phyloP scores from a whole-genome alignment of 169 alveolate species.

The Fabrea salina region DNA sequence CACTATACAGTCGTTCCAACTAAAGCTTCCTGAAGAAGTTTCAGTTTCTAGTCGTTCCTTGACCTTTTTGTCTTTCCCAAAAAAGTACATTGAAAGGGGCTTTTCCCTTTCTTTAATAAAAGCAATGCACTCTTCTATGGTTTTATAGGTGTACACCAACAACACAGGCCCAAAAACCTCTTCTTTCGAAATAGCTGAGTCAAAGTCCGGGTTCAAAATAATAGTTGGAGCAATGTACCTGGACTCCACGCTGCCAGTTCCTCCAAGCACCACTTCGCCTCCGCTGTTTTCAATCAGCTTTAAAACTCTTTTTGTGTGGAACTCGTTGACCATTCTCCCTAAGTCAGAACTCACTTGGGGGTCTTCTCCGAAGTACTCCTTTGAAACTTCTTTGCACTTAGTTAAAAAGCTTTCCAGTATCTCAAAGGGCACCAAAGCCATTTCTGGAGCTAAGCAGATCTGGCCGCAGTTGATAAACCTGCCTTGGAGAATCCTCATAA shows the following conservation, averaged over 20 bases:
- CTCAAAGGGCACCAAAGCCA: conserved; percentile 68
- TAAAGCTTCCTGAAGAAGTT: conserved; percentile 74
- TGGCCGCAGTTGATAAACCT: conserved; percentile 79
- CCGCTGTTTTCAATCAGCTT: conserved; percentile 56
- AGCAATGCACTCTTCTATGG: conserved; percentile 69
- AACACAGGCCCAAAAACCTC: conserved; percentile 89
- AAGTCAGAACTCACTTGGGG: conserved; percentile 60
- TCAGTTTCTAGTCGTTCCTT: conserved; percentile 50
- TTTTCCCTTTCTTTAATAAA: conserved; percentile 79
- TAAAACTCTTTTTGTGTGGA: conserved; percentile 73
- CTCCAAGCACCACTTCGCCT: conserved; percentile 72
- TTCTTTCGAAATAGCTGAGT: conserved; percentile 65
- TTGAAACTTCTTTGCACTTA: conserved; percentile 42
- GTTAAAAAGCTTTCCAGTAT: conserved; percentile 55
- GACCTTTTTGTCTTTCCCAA: conserved; percentile 51
- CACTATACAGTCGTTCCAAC: conserved; percentile 69
- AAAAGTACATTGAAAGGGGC: conserved; percentile 82
- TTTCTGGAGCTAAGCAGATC: conserved; percentile 86
- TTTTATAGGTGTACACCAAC: conserved; percentile 64
- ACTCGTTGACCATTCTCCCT: conserved; percentile 69
- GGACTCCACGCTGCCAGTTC: conserved; percentile 45
- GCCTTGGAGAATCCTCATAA: conserved; percentile 69
- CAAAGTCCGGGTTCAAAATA: conserved; percentile 60
- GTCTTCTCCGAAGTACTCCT: conserved; percentile 62
- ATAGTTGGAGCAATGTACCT: conserved; percentile 78